These are phyloP conservation scores for Cynanchum wilfordii DNA, from an alignment of 257 asterid species.

Conservation along the genomic window DNA sequence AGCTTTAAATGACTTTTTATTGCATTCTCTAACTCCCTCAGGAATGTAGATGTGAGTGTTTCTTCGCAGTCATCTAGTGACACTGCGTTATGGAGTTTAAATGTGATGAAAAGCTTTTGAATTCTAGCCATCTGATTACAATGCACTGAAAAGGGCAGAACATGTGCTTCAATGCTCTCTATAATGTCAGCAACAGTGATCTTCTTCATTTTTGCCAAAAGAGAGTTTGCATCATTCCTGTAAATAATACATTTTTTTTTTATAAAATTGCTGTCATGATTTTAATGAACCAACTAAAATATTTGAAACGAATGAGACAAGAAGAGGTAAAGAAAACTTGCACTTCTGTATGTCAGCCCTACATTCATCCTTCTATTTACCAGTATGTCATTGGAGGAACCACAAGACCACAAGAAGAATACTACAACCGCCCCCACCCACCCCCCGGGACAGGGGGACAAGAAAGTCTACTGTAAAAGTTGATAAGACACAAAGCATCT, in stretches of 20 bases:
- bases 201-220: conserved; percentile 62
- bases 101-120: conserved; percentile 53
- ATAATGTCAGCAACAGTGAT: conserved; percentile 74
- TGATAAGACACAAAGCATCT: neutral
- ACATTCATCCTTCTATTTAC: neutral
- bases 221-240: conserved; percentile 69
- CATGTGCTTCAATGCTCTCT: conserved; percentile 71
- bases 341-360: neutral
- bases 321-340: neutral
- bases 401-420: neutral
- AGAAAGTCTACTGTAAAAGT: neutral
- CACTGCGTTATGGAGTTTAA: conserved; percentile 63
- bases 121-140: conserved; percentile 30
- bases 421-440: neutral
- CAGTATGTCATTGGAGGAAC: neutral
- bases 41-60: conserved; percentile 44
- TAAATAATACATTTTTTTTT: conserved; percentile 4
- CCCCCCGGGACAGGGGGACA: too few species aligned
- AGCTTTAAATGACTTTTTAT: conserved; percentile 54
- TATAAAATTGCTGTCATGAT: neutral
- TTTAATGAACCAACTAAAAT: neutral
- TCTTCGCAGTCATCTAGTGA: conserved; percentile 44
- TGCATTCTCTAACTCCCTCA: conserved; percentile 73
- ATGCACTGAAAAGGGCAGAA: conserved; percentile 35
- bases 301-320: neutral